Conservation (phyloP, 306 rosid species). For the Fragaria nilgerrensis region DNA sequence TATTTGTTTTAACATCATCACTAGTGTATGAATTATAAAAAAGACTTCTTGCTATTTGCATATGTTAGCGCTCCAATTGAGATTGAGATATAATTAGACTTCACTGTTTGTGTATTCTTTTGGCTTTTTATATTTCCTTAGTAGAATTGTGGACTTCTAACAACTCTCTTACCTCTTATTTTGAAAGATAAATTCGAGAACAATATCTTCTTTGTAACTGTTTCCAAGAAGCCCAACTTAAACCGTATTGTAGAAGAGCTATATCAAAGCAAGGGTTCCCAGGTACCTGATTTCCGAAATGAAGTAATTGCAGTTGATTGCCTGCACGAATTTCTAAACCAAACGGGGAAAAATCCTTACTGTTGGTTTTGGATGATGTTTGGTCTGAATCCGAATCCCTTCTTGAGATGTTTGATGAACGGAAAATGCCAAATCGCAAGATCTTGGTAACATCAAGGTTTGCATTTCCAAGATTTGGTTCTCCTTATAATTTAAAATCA, state of each 20-base stretch:
- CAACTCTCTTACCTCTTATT: constrained; percentile 13
- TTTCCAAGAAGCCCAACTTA: constrained; percentile 45
- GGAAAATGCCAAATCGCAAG: constrained; percentile 33
- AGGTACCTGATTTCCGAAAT: constrained; percentile 28
- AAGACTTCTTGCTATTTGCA: not conserved
- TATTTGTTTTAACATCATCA: not conserved
- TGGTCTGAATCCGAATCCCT: constrained; percentile 43
- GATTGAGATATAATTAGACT: not conserved
- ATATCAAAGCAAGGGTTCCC: constrained; percentile 26
- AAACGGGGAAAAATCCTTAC: constrained; percentile 24
- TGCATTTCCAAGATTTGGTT: constrained; percentile 30
- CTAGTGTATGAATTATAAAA: not conserved
- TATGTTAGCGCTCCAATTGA: not conserved
- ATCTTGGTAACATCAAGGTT: constrained; percentile 60
- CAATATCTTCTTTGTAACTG: constrained; percentile 54
- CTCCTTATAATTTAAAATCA: constrained; percentile 26
- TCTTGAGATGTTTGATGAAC: constrained; percentile 42
- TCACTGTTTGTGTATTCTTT: not conserved
- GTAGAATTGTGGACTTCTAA: not conserved
- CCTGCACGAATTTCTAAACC: constrained; percentile 34
- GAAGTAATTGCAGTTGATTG: constrained; percentile 31
- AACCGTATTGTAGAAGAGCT: constrained; percentile 37
- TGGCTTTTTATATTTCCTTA: too few species aligned
- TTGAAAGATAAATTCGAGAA: constrained; percentile 45
- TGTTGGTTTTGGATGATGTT: constrained; percentile 61